These are phyloP conservation scores for Colletotrichum graminicola DNA, from an alignment of 2,329 filamentous ascomycete species.

Conservation along the genomic window DNA sequence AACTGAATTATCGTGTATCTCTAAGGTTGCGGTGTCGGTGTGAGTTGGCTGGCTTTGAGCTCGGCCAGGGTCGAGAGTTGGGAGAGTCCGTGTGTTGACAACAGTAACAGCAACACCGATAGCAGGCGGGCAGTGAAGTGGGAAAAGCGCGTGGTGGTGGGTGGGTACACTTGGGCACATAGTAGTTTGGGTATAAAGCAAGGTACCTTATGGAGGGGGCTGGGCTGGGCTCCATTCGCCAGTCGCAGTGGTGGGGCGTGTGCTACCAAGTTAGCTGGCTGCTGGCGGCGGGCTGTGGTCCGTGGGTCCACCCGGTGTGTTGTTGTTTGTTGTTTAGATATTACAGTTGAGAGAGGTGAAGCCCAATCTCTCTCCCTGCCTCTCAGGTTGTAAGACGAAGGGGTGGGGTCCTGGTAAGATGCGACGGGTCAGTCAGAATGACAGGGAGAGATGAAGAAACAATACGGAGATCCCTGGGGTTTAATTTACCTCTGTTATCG, in stretches of 20 bases:
- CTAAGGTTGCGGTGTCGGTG: constrained; percentile 32
- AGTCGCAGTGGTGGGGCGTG: neutral
- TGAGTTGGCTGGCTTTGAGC: constrained; percentile 42
- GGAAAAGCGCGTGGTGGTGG: neutral
- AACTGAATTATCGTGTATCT: constrained; percentile 26
- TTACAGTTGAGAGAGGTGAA: constrained; percentile 19
- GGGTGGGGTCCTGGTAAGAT: constrained; percentile 23
- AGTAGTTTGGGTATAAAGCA: neutral
- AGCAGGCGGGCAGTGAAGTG: neutral
- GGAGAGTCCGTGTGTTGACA: constrained; percentile 25
- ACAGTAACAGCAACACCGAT: neutral
- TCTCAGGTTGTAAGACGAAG: constrained; percentile 19
- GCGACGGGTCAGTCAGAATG: neutral
- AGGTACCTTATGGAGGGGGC: constrained; percentile 10
- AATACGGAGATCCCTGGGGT: neutral
- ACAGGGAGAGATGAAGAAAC: neutral
- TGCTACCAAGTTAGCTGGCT: neutral
- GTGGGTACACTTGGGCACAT: neutral
- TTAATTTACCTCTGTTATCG: constrained; percentile 16
- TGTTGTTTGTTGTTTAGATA: constrained; percentile 29
- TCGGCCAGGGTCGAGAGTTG: constrained; percentile 25
- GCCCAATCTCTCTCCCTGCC: constrained; percentile 12
- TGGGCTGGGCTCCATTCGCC: constrained; percentile 5
- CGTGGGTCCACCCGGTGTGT: constrained; percentile 26
- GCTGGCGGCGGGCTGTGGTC: constrained; percentile 13